These are phyloP conservation scores for Coemansia sp. DNA, from an alignment of 192 early-diverging fungal species.

Conservation along the genomic window DNA sequence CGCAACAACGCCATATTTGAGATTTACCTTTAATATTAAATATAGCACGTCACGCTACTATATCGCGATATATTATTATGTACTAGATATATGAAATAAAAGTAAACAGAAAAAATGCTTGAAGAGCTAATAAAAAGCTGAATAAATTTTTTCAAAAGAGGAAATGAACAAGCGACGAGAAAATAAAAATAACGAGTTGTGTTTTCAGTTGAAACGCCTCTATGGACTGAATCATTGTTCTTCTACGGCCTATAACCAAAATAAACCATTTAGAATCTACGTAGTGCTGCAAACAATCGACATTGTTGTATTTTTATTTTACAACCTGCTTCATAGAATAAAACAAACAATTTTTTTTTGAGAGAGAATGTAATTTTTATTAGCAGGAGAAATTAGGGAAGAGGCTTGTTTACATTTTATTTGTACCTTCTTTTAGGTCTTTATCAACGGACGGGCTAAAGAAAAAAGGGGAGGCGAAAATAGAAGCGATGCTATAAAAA, in stretches of 20 bases:
- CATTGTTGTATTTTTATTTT: not conserved
- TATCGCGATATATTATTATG: not conserved
- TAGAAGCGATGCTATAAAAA: no score
- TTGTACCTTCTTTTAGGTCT: not conserved
- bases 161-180: no score
- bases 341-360: no score
- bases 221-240: not conserved
- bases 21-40: not conserved
- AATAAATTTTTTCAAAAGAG: no score
- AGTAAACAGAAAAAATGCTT: no score
- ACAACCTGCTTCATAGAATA: not conserved
- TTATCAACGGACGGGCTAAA: not conserved
- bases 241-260: not conserved
- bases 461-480: no score
- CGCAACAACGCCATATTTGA: no score
- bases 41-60: not conserved
- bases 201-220: not conserved
- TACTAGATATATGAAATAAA: no score
- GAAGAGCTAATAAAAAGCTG: no score
- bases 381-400: not conserved
- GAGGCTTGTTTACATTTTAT: not conserved
- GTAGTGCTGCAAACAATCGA: not conserved
- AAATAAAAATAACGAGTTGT: no score
- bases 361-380: no score
- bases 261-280: not conserved